phyloP scores from a whole-genome alignment of 179 eudicot genomes.

The Monotropa hypopitys region DNA sequence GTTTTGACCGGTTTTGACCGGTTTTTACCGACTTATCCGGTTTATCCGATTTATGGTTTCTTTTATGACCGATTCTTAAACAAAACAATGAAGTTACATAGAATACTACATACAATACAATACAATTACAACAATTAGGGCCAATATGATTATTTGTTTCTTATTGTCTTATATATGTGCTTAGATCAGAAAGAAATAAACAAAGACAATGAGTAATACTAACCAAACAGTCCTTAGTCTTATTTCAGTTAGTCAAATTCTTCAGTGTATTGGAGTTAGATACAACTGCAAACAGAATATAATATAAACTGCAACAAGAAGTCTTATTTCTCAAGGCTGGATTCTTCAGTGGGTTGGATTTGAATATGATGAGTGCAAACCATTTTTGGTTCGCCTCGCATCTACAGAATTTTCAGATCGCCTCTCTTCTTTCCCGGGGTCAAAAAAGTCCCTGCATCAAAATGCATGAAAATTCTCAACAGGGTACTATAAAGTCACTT shows the following conservation, averaged over 20 bases:
- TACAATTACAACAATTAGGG: too few species aligned
- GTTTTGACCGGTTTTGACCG: too few species aligned
- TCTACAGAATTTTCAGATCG: conserved; percentile 48
- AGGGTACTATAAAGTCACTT: background rate
- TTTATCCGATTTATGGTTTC: too few species aligned
- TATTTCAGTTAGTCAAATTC: background rate
- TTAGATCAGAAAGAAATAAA: too few species aligned
- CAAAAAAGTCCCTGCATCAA: conserved; percentile 48
- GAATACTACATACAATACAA: too few species aligned
- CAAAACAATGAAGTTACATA: too few species aligned
- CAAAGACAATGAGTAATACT: too few species aligned
- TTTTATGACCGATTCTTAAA: too few species aligned
- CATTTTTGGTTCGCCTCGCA: conserved; percentile 57
- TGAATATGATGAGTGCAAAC: conserved; percentile 46
- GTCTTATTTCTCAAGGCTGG: conserved; percentile 9
- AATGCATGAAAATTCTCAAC: too few species aligned
- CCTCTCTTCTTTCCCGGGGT: conserved; percentile 55
- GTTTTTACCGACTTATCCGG: too few species aligned
- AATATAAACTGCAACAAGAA: background rate
- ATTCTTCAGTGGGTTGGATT: conserved; percentile 28
- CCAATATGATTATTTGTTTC: too few species aligned
- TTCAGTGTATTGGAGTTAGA: background rate
- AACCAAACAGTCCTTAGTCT: background rate
- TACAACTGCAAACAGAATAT: background rate
- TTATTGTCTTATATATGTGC: too few species aligned